These are phyloP conservation scores for Pyropia haitanensis DNA, from an alignment of 23 red algal genomes.

Conservation along the genomic window DNA sequence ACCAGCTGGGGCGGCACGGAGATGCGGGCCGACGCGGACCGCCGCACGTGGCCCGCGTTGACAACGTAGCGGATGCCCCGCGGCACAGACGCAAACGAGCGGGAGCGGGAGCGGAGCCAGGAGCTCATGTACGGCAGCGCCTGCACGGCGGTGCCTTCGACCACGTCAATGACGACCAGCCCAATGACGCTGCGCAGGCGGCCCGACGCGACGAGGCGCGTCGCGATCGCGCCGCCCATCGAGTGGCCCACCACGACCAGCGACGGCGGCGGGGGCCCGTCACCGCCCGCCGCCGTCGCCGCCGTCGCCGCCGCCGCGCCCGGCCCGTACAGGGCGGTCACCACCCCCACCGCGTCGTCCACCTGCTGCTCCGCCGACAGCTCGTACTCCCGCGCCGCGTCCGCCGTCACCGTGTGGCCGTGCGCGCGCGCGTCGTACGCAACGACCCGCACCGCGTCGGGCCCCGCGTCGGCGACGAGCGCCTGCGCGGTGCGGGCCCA, in stretches of 20 bases:
- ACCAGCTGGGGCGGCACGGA: conserved; percentile 61
- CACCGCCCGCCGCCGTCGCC: conserved; percentile 1
- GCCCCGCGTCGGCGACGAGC: conserved; percentile 12
- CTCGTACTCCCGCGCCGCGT: conserved; percentile 34
- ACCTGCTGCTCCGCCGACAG: conserved; percentile 60
- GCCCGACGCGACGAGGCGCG: conserved; percentile 35
- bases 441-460: conserved; percentile 16
- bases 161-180: conserved; percentile 91
- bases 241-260: conserved; percentile 80
- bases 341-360: conserved; percentile 56
- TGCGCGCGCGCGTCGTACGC: conserved; percentile 96
- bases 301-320: conserved; percentile 4
- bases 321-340: conserved; percentile 27
- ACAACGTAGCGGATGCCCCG: conserved; percentile 59
- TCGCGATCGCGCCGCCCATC: conserved; percentile 95
- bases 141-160: conserved; percentile 82
- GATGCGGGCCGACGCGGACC: conserved; percentile 37
- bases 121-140: conserved; percentile 77
- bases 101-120: conserved; percentile 31
- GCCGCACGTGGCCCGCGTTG: conserved; percentile 49
- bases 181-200: conserved; percentile 21
- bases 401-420: conserved; percentile 40
- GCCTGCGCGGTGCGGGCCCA: conserved; percentile 25
- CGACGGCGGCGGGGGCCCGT: conserved; percentile 5
- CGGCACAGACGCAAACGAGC: conserved; percentile 40